Conservation (phyloP, 257 asterid species). For the Phtheirospermum japonicum region DNA sequence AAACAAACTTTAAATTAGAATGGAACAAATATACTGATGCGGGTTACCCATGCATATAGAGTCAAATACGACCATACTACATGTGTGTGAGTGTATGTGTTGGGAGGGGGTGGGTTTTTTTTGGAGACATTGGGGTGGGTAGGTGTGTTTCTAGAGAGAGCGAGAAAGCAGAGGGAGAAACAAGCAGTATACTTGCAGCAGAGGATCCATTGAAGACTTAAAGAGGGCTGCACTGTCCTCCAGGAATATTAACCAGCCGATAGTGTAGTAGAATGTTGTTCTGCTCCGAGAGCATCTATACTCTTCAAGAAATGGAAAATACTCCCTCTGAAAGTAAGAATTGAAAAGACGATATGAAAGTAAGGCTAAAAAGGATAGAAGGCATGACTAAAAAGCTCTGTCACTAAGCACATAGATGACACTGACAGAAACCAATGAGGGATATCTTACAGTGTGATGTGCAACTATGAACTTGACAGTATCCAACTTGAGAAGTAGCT, state of each 20-base stretch:
- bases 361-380: slow-evolving; percentile 16
- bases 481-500: slow-evolving; percentile 91
- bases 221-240: slow-evolving; percentile 81
- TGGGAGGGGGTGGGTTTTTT: slow-evolving; percentile 4
- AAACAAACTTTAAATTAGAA: not conserved
- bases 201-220: slow-evolving; percentile 93
- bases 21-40: not conserved
- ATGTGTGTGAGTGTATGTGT: not conserved
- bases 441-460: slow-evolving; percentile 63
- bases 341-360: slow-evolving; percentile 21
- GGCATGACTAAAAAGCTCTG: slow-evolving; percentile 18
- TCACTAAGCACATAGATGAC: slow-evolving; percentile 23
- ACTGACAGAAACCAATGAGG: slow-evolving; percentile 3
- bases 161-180: slow-evolving; percentile 16
- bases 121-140: not conserved
- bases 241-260: slow-evolving; percentile 87
- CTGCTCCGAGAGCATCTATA: slow-evolving; percentile 87
- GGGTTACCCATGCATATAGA: not conserved
- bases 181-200: slow-evolving; percentile 57
- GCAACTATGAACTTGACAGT: slow-evolving; percentile 85
- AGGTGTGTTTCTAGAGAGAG: not conserved
- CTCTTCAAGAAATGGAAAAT: slow-evolving; percentile 89
- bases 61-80: not conserved
- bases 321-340: slow-evolving; percentile 62
- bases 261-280: slow-evolving; percentile 82